Conservation (phyloP, 2,329 filamentous ascomycete genomes). For the Massarina eburnea region DNA sequence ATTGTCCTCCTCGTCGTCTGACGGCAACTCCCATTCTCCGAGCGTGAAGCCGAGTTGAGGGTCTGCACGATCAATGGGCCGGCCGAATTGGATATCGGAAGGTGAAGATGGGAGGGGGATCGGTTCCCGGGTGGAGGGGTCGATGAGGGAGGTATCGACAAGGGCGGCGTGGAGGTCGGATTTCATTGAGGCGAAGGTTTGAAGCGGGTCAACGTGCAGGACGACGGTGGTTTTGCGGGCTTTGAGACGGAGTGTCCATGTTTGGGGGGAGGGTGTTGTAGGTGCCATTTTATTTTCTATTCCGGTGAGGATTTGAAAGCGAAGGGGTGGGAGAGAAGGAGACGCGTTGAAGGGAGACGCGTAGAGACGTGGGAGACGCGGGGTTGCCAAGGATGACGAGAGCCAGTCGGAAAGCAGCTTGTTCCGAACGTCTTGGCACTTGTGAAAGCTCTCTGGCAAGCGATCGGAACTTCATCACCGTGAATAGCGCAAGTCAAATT, state of each 20-base stretch:
- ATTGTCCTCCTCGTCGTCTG: conserved; percentile 19
- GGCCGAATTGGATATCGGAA: conserved; percentile 45
- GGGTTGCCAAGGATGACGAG: neutral
- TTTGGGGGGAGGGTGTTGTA: conserved; percentile 25
- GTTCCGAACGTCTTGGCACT: conserved; percentile 20
- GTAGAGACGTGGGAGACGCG: conserved; percentile 1
- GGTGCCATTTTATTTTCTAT: conserved; percentile 15
- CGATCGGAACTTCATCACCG: too few relatives aligned
- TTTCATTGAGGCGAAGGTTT: conserved; percentile 45
- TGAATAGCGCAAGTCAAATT: too few relatives aligned
- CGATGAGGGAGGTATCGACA: conserved; percentile 38
- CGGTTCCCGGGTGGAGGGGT: conserved; percentile 33
- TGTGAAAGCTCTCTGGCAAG: conserved; percentile 6
- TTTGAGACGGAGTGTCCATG: conserved; percentile 52
- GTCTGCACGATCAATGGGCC: conserved; percentile 45
- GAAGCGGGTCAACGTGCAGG: conserved; percentile 49
- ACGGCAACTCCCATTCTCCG: conserved; percentile 35
- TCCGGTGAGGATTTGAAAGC: neutral
- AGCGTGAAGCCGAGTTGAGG: conserved; percentile 43
- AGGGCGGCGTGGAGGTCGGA: conserved; percentile 46
- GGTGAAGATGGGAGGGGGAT: conserved; percentile 43
- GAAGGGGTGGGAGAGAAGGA: neutral
- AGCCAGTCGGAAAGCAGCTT: conserved; percentile 3
- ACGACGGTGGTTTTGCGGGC: conserved; percentile 49
- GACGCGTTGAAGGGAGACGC: conserved; percentile 1